Base-by-base conservation (phyloP, 345 rosid genomes). In the Hibiscus trionum region DNA sequence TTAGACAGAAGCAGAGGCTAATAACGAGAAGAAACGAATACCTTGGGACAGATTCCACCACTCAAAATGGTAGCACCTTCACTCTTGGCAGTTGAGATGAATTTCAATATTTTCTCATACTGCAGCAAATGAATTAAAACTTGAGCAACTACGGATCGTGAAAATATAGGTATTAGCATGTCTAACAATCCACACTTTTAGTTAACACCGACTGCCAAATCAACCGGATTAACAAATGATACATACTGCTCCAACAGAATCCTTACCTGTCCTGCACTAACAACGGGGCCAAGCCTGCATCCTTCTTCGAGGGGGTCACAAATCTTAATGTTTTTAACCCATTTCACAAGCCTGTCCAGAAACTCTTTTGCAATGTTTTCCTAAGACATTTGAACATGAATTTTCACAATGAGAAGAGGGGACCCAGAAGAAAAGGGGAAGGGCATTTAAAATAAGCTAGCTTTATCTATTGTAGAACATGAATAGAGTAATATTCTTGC, bases 201-300 rank as follows among this genome's bases (percentile, higher is more conserved):
- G 55, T 14, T 14, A 55, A 70, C 64, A 39, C 35, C 2, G 55
- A 11, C 55, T 19, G 52, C 53, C 63, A 33, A 57, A 57, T 37
- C 35, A 53, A 39, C 63, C 11, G 1, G 1, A 49, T 49, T 26
- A 27, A 49, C 26, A 67, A 27, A 52, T 33, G 16, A 71, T 21
- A 21, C 24, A 17, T 15, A 31, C 9, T 12, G 7, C 52, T 33
- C 47, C 58, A 31, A 61, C 11, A 26, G 27, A 35, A 72, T 5
- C 58, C 65, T 78, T 80, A 91, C 99, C 94, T 92, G 99, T 14
- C 91, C 88, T 80, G 33, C 78, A 27, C 97, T 90, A 73, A 91
- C 91, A 77, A 94, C 86, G 2, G 98, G 96, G 47, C 98, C 98
- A 80, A 94, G 89, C 84, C 90, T 87, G 85, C 96, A 94, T 60